A percentile compares a stretch with the other conserved stretches of the same genome.
phyloP scores from a whole-genome alignment of 805 yeast species.

The Saccharomycopsis oosterbeekiorum region DNA sequence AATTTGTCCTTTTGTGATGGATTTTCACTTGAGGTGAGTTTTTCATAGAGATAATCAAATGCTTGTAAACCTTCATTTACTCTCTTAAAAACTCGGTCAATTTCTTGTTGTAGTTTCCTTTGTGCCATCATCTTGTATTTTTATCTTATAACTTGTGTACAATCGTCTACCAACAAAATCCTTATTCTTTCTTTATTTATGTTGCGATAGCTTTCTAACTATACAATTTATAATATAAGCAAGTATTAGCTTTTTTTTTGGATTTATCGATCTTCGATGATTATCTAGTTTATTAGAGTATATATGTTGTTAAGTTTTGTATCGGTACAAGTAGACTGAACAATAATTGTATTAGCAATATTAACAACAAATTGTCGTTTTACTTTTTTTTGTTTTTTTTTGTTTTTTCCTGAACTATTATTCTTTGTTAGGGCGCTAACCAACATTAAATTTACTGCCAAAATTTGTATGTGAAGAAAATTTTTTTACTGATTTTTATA shows the following conservation, averaged over 20 bases:
- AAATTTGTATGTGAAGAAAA: neutral
- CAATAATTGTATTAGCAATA: neutral
- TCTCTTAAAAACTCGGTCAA: slow-evolving; percentile 86
- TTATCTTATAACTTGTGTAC: neutral
- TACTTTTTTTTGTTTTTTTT: neutral
- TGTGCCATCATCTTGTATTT: slow-evolving; percentile 31
- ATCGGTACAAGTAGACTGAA: neutral
- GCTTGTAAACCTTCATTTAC: slow-evolving; percentile 84
- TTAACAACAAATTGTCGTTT: neutral
- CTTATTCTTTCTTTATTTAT: neutral
- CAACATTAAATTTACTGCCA: neutral
- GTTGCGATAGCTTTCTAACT: neutral
- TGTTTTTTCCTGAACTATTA: neutral
- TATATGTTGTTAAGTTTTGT: no score
- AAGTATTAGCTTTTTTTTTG: no score
- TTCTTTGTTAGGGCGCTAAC: neutral
- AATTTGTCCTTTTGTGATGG: slow-evolving; percentile 88
- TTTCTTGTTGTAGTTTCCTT: slow-evolving; percentile 51
- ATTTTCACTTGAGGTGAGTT: slow-evolving; percentile 70
- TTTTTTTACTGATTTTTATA: neutral
- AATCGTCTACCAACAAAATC: no score
- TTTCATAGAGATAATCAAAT: slow-evolving; percentile 80
- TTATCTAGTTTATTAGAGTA: no score
- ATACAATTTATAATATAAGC: neutral
- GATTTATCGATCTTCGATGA: no score